Base-by-base conservation (phyloP, 495 filamentous ascomycete genomes). In the Jackrogersella minutella region DNA sequence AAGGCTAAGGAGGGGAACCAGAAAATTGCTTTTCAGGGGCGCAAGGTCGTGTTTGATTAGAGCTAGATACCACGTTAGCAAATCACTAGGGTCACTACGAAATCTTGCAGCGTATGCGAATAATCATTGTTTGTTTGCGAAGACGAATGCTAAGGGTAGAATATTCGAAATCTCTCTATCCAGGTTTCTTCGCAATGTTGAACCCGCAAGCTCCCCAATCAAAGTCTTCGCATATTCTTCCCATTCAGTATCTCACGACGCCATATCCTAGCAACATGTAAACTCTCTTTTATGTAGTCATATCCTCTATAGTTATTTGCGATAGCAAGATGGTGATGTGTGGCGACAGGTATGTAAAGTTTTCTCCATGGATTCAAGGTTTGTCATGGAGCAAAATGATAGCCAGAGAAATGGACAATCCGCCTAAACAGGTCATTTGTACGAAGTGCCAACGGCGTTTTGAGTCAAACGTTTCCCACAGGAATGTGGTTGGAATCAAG, bases 1-100 rank as follows among this genome's bases (percentile, higher is more conserved):
- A 89, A 88, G 78, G 89, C 87, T 13, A 97, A 98, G 77, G 91
- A 93, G 77, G 81, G 74, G 68, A 85, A 84, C 66, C 76, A 82
- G 66, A 81, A 77, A 19, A 85, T 86, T 34, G 79, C 84, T 7
- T 97, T 95, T 67, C 76, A 89, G 73, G 96, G 95, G 40, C 95
- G 89, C 84, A 98, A 97, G 82, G 87, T 97, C 50, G 85, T 86
- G 0, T 99, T 99, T 80, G 92, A 97, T 77, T 97, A 73, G 58
- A 24, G 10, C 10, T 37, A 50, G 49, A 62, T 70, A 70, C 62
- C 67, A 60, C 69, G 76, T 69, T 46, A 53, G 41, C 17, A 34
- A 41, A 16, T 57, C 52, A 51, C 19, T 1, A 16, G 36, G 49
- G 17, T 21, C 1, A 51, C 13, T 39, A 41, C 13, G 28, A 16